Percentiles rank a stretch among this genome's conserved stretches.
These are phyloP conservation scores for Carpinus fangiana DNA, from an alignment of 306 rosid genomes.

Conservation along the genomic window DNA sequence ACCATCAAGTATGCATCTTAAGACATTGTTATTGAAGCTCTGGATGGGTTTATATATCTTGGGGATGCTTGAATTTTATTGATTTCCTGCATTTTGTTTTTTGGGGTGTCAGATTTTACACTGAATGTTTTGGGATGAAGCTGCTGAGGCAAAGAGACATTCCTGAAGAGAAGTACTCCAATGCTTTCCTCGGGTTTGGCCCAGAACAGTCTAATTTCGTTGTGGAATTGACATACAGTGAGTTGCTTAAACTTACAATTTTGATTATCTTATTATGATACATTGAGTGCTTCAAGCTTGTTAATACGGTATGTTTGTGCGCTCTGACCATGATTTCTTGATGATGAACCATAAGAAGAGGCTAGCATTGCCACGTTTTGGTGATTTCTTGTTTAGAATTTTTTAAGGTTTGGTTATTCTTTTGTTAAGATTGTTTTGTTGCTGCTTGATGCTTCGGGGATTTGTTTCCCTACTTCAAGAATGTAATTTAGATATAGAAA, in stretches of 20 bases:
- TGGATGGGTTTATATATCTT: constrained; percentile 13
- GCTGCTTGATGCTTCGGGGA: background rate
- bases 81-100: background rate
- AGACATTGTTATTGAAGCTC: constrained; percentile 6
- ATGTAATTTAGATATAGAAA: background rate
- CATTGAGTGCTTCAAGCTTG: background rate
- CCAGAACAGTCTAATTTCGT: constrained; percentile 74
- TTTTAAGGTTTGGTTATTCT: background rate
- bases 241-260: constrained; percentile 31
- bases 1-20: constrained; percentile 68
- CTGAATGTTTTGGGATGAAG: constrained; percentile 89
- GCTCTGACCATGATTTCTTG: background rate
- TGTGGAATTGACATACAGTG: constrained; percentile 91
- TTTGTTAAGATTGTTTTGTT: background rate
- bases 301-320: background rate
- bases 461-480: background rate
- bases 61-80: background rate
- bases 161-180: constrained; percentile 86
- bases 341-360: background rate
- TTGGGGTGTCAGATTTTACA: constrained; percentile 62
- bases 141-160: constrained; percentile 77
- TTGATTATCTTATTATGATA: background rate
- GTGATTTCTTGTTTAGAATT: background rate
- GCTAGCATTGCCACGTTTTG: background rate
- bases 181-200: constrained; percentile 93